These are phyloP conservation scores for Bipolaris gigantea DNA, from an alignment of 2,329 filamentous ascomycete species.

Conservation along the genomic window DNA sequence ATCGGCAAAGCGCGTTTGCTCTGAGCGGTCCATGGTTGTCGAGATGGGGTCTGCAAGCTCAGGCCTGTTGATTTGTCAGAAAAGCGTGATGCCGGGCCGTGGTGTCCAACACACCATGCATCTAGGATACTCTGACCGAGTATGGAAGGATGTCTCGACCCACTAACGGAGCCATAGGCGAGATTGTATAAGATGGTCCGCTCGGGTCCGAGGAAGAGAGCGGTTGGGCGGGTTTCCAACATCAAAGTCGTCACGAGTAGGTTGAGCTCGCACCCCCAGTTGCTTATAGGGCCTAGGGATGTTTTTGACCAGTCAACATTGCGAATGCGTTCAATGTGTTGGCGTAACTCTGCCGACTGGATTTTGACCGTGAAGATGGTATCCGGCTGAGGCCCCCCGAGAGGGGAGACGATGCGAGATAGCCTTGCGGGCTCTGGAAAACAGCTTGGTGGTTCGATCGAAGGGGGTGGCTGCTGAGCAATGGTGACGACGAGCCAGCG, in stretches of 20 bases:
- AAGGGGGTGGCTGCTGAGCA: background rate
- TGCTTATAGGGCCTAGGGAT: slow-evolving; percentile 14
- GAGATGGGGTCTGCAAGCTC: slow-evolving; percentile 11
- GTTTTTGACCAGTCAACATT: slow-evolving; percentile 14
- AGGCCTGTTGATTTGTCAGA: slow-evolving; percentile 6
- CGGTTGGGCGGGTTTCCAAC: slow-evolving; percentile 18
- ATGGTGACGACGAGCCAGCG: slow-evolving; percentile 14
- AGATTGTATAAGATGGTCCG: slow-evolving; percentile 19
- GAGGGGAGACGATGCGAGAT: background rate
- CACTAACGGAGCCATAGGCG: slow-evolving; percentile 12
- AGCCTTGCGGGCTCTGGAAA: background rate
- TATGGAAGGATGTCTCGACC: slow-evolving; percentile 15
- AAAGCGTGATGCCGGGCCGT: background rate
- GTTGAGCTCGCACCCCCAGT: slow-evolving; percentile 15
- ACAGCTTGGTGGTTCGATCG: background rate
- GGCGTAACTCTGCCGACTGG: slow-evolving; percentile 11
- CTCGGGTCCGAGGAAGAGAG: slow-evolving; percentile 18
- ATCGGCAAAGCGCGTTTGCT: slow-evolving; percentile 10
- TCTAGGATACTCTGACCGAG: slow-evolving; percentile 13
- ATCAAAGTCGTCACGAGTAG: slow-evolving; percentile 13
- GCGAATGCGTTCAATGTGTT: slow-evolving; percentile 12
- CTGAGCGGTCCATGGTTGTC: slow-evolving; percentile 9
- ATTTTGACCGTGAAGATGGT: slow-evolving; percentile 17
- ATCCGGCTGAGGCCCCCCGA: background rate
- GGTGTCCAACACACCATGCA: slow-evolving; percentile 11